Evolutionary conservation across 2,329 filamentous ascomycete species (phyloP).

Genomic region (Aureobasidium lini): DNA sequence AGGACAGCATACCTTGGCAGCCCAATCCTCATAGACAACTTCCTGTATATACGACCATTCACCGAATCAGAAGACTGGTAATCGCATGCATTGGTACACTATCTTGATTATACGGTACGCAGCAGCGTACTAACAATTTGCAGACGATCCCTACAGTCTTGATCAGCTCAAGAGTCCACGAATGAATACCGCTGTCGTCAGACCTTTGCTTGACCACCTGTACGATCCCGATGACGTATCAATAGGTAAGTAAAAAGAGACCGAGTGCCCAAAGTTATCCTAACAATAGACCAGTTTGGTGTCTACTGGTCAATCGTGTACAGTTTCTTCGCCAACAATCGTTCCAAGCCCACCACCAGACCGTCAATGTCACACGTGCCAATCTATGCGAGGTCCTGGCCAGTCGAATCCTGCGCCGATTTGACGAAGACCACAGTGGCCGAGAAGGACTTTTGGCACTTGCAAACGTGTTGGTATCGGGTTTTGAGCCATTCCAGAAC

Average conservation of each 20-base stretch:
- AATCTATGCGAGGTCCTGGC: slow-evolving; percentile 74
- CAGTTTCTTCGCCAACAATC: slow-evolving; percentile 74
- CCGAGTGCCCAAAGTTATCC: neutral
- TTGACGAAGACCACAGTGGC: slow-evolving; percentile 69
- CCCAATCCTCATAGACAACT: slow-evolving; percentile 55
- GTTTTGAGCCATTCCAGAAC: slow-evolving; percentile 80
- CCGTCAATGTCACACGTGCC: slow-evolving; percentile 70
- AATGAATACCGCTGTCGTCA: slow-evolving; percentile 72
- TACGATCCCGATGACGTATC: slow-evolving; percentile 75
- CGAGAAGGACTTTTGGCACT: slow-evolving; percentile 63
- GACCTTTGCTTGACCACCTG: slow-evolving; percentile 75
- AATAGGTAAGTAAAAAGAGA: slow-evolving; percentile 45
- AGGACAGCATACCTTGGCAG: slow-evolving; percentile 32
- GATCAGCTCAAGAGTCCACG: slow-evolving; percentile 73
- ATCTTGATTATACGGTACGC: neutral
- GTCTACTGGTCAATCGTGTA: slow-evolving; percentile 70
- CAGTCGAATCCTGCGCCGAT: slow-evolving; percentile 67
- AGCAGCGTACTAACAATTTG: neutral
- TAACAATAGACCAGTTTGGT: slow-evolving; percentile 54
- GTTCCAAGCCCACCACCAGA: slow-evolving; percentile 68
- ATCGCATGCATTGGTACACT: slow-evolving; percentile 38
- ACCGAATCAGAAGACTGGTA: slow-evolving; percentile 43
- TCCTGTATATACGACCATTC: slow-evolving; percentile 71
- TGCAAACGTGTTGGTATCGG: slow-evolving; percentile 72
- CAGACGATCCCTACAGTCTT: slow-evolving; percentile 58